Conservation (phyloP, 768 basidiomycete genomes). For the Mycena alexandri region DNA sequence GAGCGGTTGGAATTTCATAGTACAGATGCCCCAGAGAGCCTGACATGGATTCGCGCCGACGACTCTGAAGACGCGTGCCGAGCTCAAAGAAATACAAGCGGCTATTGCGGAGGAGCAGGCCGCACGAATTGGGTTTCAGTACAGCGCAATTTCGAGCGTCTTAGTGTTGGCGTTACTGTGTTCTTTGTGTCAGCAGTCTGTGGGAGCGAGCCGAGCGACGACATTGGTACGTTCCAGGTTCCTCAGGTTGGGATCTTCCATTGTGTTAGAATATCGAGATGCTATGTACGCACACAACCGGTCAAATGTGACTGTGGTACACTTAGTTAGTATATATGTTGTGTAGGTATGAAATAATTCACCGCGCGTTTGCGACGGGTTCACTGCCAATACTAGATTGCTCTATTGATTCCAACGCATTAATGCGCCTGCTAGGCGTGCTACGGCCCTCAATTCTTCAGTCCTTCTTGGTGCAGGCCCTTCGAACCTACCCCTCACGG, state of each 20-base stretch:
- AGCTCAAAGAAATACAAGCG: slow-evolving; percentile 14
- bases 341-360: too few species aligned
- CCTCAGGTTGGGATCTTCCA: too few species aligned
- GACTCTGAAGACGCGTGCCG: slow-evolving; percentile 20
- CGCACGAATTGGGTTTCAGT: slow-evolving; percentile 17
- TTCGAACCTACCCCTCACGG: slow-evolving; percentile 21
- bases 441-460: slow-evolving; percentile 22
- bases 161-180: slow-evolving; percentile 3
- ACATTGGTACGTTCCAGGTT: slow-evolving; percentile 6
- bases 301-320: too few species aligned
- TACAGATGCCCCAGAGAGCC: too few species aligned
- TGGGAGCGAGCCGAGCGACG: slow-evolving; percentile 15
- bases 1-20: too few species aligned
- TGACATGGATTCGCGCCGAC: slow-evolving; percentile 23
- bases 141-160: slow-evolving; percentile 5
- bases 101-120: slow-evolving; percentile 13
- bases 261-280: too few species aligned
- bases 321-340: too few species aligned
- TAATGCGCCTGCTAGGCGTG: slow-evolving; percentile 2
- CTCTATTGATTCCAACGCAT: too few species aligned
- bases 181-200: slow-evolving; percentile 26
- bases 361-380: too few species aligned
- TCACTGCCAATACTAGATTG: too few species aligned
- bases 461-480: slow-evolving; percentile 16
- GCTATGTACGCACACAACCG: too few species aligned